Base-by-base conservation (phyloP, 2,329 filamentous ascomycete species). In the Trichophaea hybrida region DNA sequence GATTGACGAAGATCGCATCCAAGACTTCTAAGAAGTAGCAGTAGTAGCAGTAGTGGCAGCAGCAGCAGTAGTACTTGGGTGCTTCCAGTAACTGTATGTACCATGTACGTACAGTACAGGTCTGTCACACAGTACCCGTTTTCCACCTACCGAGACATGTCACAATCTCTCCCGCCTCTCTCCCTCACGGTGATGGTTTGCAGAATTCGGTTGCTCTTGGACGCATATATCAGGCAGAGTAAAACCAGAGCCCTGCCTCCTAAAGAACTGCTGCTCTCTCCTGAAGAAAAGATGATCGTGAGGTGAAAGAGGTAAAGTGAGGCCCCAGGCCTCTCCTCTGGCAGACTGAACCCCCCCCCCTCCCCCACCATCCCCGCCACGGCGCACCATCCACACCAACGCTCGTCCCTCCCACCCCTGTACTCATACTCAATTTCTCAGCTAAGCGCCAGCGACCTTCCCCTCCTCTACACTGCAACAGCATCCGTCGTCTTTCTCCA, bases 391-490 rank as follows among this genome's bases (percentile, higher is more conserved):
- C 38, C 38, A 1, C 5, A 46, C n/a, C 40, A 46, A 5, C n/a
- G 24, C 10, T 17, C 40, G 24, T n/a, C 10, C n/a, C 40, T 46
- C 40, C 40, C n/a, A n/a, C 7, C 40, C 60, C 59, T 56, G 58
- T 59, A 64, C 61, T 24, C 24, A 24, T 24, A 57, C 61, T 57
- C 61, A 59, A 50, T 59, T 58, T 63, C 61, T 61, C 61, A 53
- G 58, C 59, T 56, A 50, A 55, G 46, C 55, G 55, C 49, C 44
- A 49, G 34, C 59, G 46, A 58, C 52, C 58, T 58, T 38, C 50
- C 50, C 59, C 52, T 57, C 33, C 43, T 58, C 58, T 53, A 43
- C 55, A 48, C 58, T 49, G 50, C 62, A 38, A 59, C 57, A 49
- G 38, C 58, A 34, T 58, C 58, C 3, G 35, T 34, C 13, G 43